Evolutionary conservation across 2,329 filamentous ascomycete species (phyloP).

Genomic region (Coleophoma cylindrospora): DNA sequence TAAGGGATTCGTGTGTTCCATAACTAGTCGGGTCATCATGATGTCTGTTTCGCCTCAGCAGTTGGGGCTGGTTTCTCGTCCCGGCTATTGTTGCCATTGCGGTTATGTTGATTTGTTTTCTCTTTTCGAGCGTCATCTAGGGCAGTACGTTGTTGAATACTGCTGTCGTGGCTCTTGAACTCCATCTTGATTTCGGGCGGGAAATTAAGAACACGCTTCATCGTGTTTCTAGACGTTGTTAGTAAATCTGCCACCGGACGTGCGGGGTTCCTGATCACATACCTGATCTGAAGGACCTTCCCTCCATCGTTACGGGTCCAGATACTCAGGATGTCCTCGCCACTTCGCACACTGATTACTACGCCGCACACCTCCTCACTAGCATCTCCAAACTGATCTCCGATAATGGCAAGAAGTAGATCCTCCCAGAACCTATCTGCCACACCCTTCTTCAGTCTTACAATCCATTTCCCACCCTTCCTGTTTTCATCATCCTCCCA

Average conservation of each 20-base stretch:
- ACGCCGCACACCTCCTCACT: constrained; percentile 92
- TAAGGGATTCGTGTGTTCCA: constrained; percentile 2
- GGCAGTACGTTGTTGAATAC: constrained; percentile 84
- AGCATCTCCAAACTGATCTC: constrained; percentile 90
- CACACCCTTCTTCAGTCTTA: constrained; percentile 94
- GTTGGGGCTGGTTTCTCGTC: constrained; percentile 9
- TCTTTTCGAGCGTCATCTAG: constrained; percentile 91
- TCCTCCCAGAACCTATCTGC: constrained; percentile 98
- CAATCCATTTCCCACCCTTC: constrained; percentile 94
- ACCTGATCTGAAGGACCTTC: constrained; percentile 94
- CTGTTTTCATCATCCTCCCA: constrained; percentile 99
- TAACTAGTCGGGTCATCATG: constrained; percentile 9
- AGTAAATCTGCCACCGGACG: constrained; percentile 3
- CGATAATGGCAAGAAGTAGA: constrained; percentile 81
- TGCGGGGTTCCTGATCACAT: constrained; percentile 28
- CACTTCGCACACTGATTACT: constrained; percentile 89
- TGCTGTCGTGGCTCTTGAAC: constrained; percentile 95
- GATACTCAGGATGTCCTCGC: constrained; percentile 95
- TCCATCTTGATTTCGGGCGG: constrained; percentile 85
- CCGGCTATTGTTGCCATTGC: constrained; percentile 19
- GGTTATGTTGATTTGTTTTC: constrained; percentile 53
- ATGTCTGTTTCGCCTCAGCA: constrained; percentile 19
- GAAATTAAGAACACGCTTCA: constrained; percentile 84
- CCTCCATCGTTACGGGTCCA: constrained; percentile 95
- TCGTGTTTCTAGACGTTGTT: constrained; percentile 66